Base-by-base conservation (phyloP, 2,329 filamentous ascomycete genomes). In the Aureobasidium lini region DNA sequence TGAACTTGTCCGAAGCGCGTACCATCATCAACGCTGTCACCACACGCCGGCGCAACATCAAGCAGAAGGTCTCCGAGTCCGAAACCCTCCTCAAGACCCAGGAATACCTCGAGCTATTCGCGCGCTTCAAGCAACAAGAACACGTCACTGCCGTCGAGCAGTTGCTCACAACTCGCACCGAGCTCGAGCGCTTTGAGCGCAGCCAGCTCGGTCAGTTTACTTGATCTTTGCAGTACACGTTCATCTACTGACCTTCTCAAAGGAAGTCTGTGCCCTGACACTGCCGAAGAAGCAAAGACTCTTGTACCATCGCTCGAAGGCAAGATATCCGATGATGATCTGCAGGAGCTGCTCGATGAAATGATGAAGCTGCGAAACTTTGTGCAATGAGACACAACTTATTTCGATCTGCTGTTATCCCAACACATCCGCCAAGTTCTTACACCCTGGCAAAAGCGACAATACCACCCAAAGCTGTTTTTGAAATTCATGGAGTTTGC, bases 131-230 rank as follows among this genome's bases (percentile, higher is more conserved):
- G 77, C 86, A 92, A 68, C 91, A 93, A 73, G 90, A 95, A 73
- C 94, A 94, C 66, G 89, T 96, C 70, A 89, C 96, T 76, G 89
- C 90, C n/a, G 90, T 97, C 34, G 91, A 95, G 75, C 85, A 90
- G 61, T 79, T 96, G 67, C 81, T 96, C 53, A 64, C 64, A 46
- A 68, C 68, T 54, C 66, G 63, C 31, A 64, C 60, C 29, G 85
- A 90, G 71, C 78, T 99, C 66, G 89, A 90, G 69, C 89, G 91
- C 72, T 97, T 97, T 72, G 94, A 99, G 81, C 84, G 90, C 68
- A 92, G 90, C 46, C 90, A 96, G 76, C 80, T 97, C 64, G 93
- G 91, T 92, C 79, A 62, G 80, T 75, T 57, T 49, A 59, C 46
- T 59, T 49, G 42, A 43, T 28, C 44, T 23, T 32, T 29, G 16